Evolutionary conservation across 2,329 filamentous ascomycete species (phyloP).

Genomic region (Dactylellina haptotyla): DNA sequence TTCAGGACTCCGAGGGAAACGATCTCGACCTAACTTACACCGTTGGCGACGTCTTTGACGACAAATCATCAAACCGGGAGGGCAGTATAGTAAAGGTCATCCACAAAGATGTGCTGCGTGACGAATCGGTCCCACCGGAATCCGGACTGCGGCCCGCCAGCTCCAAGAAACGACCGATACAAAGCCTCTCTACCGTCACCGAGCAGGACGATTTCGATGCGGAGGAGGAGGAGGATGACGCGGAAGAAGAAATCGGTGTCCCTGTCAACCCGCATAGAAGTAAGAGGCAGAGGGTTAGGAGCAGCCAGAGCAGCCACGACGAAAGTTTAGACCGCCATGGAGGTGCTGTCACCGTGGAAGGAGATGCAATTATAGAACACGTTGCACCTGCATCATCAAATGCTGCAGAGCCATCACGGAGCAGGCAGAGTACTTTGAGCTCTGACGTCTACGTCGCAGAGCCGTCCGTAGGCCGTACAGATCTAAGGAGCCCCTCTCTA

Average conservation of each 20-base stretch:
- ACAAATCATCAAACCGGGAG: conserved; percentile 55
- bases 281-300: conserved; percentile 20
- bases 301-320: not conserved
- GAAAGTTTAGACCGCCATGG: conserved; percentile 29
- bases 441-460: conserved; percentile 7
- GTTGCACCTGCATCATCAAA: conserved; percentile 11
- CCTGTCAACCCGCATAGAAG: conserved; percentile 30
- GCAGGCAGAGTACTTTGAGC: not conserved
- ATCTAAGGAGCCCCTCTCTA: conserved; percentile 16
- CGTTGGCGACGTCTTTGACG: conserved; percentile 57
- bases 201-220: conserved; percentile 49
- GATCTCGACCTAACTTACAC: conserved; percentile 57
- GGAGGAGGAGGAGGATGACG: conserved; percentile 54
- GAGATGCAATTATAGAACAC: conserved; percentile 37
- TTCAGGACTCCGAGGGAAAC: conserved; percentile 57
- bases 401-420: conserved; percentile 14
- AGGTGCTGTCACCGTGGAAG: conserved; percentile 12
- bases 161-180: conserved; percentile 41
- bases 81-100: conserved; percentile 57
- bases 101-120: conserved; percentile 53
- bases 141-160: conserved; percentile 54
- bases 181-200: conserved; percentile 24
- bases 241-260: conserved; percentile 39
- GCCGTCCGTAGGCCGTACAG: conserved; percentile 1
- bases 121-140: conserved; percentile 57